Conservation (phyloP, 2,329 filamentous ascomycete species). For the Fusarium sp. region DNA sequence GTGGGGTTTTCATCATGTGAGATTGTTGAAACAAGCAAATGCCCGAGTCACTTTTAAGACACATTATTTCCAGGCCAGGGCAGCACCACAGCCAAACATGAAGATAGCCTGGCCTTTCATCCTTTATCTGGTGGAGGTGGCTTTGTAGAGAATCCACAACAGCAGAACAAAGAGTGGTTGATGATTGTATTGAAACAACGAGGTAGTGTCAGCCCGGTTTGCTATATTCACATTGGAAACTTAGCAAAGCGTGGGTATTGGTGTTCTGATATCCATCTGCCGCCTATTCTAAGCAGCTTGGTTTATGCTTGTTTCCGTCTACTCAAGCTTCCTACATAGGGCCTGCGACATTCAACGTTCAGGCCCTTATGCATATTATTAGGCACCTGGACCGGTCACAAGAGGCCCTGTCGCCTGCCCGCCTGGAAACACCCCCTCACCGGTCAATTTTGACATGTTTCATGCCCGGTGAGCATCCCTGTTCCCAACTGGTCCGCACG, state of each 20-base stretch:
- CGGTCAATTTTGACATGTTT: constrained; percentile 38
- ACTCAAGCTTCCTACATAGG: constrained; percentile 5
- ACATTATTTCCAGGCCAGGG: neutral
- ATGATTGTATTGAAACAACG: neutral
- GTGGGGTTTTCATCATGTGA: constrained; percentile 8
- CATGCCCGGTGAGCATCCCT: constrained; percentile 30
- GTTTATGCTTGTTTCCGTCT: constrained; percentile 34
- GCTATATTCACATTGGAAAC: neutral
- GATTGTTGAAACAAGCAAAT: constrained; percentile 3
- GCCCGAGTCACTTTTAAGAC: neutral
- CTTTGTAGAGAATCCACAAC: neutral
- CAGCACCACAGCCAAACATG: neutral
- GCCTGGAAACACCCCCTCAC: constrained; percentile 27
- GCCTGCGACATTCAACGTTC: neutral
- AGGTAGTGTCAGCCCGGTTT: neutral
- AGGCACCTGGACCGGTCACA: constrained; percentile 22
- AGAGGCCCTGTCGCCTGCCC: constrained; percentile 27
- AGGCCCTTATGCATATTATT: constrained; percentile 14
- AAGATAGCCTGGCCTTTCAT: neutral
- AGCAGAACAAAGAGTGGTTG: neutral
- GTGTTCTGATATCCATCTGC: constrained; percentile 2
- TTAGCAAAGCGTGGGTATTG: neutral
- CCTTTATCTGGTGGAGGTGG: neutral
- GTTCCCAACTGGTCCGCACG: constrained; percentile 14
- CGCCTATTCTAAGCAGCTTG: constrained; percentile 9